These are phyloP conservation scores for Pythium sp. DNA, from an alignment of 352 stramenopile species.

Conservation along the genomic window DNA sequence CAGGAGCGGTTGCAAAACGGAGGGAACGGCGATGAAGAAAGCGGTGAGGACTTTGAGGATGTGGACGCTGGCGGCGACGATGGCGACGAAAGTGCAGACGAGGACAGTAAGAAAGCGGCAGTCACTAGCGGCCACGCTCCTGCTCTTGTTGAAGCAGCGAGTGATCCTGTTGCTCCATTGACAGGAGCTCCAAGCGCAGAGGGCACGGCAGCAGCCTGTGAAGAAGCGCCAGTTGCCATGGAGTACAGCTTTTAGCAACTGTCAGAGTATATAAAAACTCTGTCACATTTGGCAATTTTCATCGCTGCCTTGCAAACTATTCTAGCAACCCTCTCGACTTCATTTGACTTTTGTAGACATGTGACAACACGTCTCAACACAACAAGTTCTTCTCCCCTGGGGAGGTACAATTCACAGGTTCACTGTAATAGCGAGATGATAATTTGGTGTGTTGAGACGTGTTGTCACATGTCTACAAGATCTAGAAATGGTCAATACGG, in stretches of 20 bases:
- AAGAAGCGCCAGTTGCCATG: conserved; percentile 4
- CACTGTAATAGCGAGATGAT: too few species aligned
- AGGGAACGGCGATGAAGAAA: conserved; percentile 1
- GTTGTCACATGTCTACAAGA: too few species aligned
- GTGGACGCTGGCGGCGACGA: conserved; percentile 18
- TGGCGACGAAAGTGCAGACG: conserved; percentile 17
- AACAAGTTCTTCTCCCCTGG: too few species aligned
- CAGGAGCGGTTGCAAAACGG: conserved; percentile 11
- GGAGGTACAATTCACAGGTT: too few species aligned
- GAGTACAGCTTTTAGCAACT: conserved; percentile 8
- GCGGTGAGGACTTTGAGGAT: conserved; percentile 24
- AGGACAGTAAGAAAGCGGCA: not conserved
- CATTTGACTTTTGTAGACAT: too few species aligned
- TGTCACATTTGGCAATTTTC: not conserved
- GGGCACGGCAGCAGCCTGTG: not conserved
- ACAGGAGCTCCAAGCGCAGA: not conserved
- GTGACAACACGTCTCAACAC: too few species aligned
- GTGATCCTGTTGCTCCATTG: not conserved
- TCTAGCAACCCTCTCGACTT: too few species aligned
- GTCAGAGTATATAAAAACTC: too few species aligned
- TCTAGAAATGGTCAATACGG: too few species aligned
- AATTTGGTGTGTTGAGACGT: too few species aligned
- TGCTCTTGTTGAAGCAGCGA: not conserved
- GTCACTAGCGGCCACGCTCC: not conserved
- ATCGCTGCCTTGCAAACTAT: too few species aligned